Conservation (phyloP, 768 basidiomycete genomes). For the Mycena vulgaris region DNA sequence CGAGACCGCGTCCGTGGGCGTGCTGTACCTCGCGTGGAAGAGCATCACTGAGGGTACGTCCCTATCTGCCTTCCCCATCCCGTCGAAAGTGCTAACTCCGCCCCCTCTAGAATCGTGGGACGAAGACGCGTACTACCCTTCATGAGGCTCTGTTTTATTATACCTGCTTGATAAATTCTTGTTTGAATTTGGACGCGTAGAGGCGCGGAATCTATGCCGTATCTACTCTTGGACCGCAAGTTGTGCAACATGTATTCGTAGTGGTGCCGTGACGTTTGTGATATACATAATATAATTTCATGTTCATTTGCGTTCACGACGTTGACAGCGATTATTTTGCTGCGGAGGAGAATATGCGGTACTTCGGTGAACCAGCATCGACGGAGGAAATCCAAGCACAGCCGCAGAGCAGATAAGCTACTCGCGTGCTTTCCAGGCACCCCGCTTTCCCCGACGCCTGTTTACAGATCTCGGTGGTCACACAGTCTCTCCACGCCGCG, state of each 20-base stretch:
- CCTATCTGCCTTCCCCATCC: not conserved
- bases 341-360: too few relatives aligned
- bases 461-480: constrained; percentile 38
- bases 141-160: constrained; percentile 37
- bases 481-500: constrained; percentile 61
- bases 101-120: constrained; percentile 63
- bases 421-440: not conserved
- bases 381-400: too few relatives aligned
- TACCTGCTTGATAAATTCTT: constrained; percentile 18
- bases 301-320: constrained; percentile 23
- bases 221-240: not conserved
- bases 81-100: not conserved
- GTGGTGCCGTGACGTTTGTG: constrained; percentile 4
- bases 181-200: not conserved
- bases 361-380: too few relatives aligned
- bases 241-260: constrained; percentile 17
- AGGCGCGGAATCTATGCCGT: not conserved
- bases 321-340: too few relatives aligned
- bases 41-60: constrained; percentile 79
- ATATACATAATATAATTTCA: constrained; percentile 35
- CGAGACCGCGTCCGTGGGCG: constrained; percentile 72
- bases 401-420: too few relatives aligned
- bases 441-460: not conserved
- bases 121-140: constrained; percentile 63
- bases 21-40: constrained; percentile 75